Evolutionary conservation across 371 early-diverging fungal species (phyloP).

Genomic region (Rhizopus arrhizus): DNA sequence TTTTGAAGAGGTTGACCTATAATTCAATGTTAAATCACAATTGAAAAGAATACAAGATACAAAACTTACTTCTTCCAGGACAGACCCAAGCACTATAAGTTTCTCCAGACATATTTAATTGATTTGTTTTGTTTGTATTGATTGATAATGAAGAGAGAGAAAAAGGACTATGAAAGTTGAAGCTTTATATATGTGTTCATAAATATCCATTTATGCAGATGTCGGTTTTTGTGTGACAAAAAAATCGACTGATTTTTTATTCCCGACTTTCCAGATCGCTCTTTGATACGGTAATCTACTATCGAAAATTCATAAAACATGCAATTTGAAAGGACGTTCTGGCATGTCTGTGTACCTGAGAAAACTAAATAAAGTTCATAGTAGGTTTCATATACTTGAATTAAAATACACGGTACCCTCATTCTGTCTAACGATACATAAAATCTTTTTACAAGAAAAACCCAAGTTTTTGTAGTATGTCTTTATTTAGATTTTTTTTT

Average conservation of each 20-base stretch:
- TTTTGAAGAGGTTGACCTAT: constrained; percentile 28
- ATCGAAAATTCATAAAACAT: not conserved
- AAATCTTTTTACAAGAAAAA: too few species aligned
- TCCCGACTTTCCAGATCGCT: not conserved
- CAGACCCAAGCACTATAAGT: constrained; percentile 36
- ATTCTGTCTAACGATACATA: too few species aligned
- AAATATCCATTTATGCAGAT: constrained; percentile 5
- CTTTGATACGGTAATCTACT: constrained; percentile 1
- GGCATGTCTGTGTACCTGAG: not conserved
- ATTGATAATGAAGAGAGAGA: constrained; percentile 9
- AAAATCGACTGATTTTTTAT: constrained; percentile 28
- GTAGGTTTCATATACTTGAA: too few species aligned
- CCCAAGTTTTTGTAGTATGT: too few species aligned
- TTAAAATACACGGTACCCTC: too few species aligned
- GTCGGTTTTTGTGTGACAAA: constrained; percentile 15
- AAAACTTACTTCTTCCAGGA: constrained; percentile 24
- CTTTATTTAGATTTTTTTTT: too few species aligned
- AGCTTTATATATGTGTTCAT: constrained; percentile 6
- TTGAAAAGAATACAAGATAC: not conserved
- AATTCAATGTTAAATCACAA: not conserved
- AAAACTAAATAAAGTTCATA: too few species aligned
- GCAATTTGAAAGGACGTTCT: not conserved
- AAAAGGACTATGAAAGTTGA: constrained; percentile 7
- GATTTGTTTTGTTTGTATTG: not conserved
- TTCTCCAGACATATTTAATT: constrained; percentile 29